Conservation (phyloP, 441 rosid genomes). For the Aquilaria agallochum region DNA sequence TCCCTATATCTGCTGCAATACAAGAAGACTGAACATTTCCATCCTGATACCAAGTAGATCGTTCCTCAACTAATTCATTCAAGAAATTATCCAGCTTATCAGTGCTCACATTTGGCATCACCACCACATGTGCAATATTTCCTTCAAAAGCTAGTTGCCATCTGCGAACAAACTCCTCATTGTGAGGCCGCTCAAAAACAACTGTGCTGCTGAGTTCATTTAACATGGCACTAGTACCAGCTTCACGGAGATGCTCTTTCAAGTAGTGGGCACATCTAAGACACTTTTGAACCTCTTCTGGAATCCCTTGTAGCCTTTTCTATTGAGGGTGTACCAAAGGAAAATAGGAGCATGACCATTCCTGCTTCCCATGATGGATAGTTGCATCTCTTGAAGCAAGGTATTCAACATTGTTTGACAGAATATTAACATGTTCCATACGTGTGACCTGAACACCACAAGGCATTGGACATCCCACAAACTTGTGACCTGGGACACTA, state of each 20-base stretch:
- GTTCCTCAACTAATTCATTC: slow-evolving; percentile 47
- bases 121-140: slow-evolving; percentile 85
- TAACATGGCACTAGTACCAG: slow-evolving; percentile 87
- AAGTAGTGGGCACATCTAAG: slow-evolving; percentile 87
- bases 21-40: slow-evolving; percentile 51
- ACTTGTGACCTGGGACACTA: slow-evolving; percentile 91
- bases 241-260: slow-evolving; percentile 50
- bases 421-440: slow-evolving; percentile 69
- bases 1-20: slow-evolving; percentile 57
- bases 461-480: slow-evolving; percentile 97
- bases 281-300: slow-evolving; percentile 93
- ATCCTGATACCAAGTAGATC: slow-evolving; percentile 58
- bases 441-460: slow-evolving; percentile 93
- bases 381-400: slow-evolving; percentile 96
- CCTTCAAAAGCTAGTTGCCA: slow-evolving; percentile 98
- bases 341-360: slow-evolving; percentile 94
- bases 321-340: slow-evolving; percentile 90
- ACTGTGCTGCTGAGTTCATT: slow-evolving; percentile 95
- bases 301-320: slow-evolving; percentile 87
- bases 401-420: slow-evolving; percentile 82
- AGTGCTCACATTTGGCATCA: slow-evolving; percentile 78
- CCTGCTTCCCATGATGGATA: slow-evolving; percentile 79
- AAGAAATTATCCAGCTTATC: slow-evolving; percentile 75
- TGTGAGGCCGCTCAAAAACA: slow-evolving; percentile 83
- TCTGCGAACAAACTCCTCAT: slow-evolving; percentile 80